Evolutionary conservation across 768 basidiomycete species (phyloP).

Genomic region (Trametes gibbosa): DNA sequence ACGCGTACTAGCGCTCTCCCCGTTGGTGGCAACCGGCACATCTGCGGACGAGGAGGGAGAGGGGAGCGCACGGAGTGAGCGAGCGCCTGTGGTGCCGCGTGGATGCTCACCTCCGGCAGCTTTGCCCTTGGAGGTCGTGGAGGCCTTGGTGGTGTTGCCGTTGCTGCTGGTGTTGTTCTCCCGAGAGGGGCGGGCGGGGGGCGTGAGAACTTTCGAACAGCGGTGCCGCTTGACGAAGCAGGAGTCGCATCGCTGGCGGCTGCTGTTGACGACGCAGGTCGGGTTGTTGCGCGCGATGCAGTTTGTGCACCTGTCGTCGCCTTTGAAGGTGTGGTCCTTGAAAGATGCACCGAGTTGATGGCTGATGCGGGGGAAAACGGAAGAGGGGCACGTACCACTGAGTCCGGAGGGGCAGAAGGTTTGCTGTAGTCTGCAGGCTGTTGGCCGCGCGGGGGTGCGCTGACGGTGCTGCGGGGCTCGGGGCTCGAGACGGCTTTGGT

Average conservation of each 20-base stretch:
- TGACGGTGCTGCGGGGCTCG: conserved; percentile 18
- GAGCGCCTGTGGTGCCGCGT: not conserved
- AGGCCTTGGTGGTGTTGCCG: not conserved
- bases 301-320: conserved; percentile 18
- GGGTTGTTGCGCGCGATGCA: conserved; percentile 17
- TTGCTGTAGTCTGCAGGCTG: conserved; percentile 10
- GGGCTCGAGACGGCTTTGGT: conserved; percentile 12
- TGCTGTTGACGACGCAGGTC: conserved; percentile 19
- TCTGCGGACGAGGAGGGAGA: conserved; percentile 10
- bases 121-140: conserved; percentile 15
- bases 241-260: conserved; percentile 21
- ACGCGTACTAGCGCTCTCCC: conserved; percentile 16
- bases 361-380: not conserved
- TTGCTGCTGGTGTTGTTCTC: conserved; percentile 5
- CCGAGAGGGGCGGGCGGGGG: conserved; percentile 15
- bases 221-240: conserved; percentile 19
- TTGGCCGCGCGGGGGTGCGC: conserved; percentile 13
- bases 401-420: conserved; percentile 4
- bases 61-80: conserved; percentile 7
- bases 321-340: conserved; percentile 15
- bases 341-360: not conserved
- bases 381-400: conserved; percentile 10
- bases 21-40: conserved; percentile 7
- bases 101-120: conserved; percentile 10
- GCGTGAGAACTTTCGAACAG: conserved; percentile 21